Conservation (phyloP, 345 rosid genomes). For the Lumnitzera racemosa region DNA sequence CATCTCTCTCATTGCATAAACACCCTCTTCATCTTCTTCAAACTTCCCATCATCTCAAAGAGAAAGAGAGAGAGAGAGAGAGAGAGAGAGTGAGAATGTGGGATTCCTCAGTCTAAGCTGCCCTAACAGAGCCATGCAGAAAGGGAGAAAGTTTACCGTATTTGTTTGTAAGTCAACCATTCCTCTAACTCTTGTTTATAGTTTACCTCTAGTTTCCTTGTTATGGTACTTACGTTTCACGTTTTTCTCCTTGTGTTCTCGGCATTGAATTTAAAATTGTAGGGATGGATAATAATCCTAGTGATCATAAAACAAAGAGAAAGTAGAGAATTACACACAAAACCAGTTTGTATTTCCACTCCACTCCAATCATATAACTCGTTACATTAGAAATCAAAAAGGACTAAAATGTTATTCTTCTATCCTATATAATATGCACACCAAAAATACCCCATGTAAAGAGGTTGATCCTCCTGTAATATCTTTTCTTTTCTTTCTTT, state of each 20-base stretch:
- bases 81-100: constrained; percentile 3
- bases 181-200: too few relatives aligned
- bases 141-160: too few relatives aligned
- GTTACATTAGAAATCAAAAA: constrained; percentile 39
- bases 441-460: constrained; percentile 20
- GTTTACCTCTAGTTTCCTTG: too few relatives aligned
- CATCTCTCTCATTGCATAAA: too few relatives aligned
- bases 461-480: constrained; percentile 46
- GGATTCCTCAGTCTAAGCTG: too few relatives aligned
- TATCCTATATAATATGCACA: constrained; percentile 51
- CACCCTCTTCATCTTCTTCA: constrained; percentile 2
- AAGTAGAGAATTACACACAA: constrained; percentile 37
- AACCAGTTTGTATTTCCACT: constrained; percentile 41
- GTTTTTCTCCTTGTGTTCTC: too few relatives aligned
- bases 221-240: too few relatives aligned
- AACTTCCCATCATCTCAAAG: neutral
- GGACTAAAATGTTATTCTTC: constrained; percentile 27
- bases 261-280: too few relatives aligned
- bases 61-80: constrained; percentile 5
- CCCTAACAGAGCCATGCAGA: too few relatives aligned
- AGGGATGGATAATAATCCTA: too few relatives aligned
- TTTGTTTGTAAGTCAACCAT: too few relatives aligned
- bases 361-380: constrained; percentile 22
- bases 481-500: constrained; percentile 7
- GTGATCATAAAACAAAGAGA: neutral